Evolutionary conservation across 1,284 basidiomycete species (phyloP).

Genomic region (Ustilago bromivora): DNA sequence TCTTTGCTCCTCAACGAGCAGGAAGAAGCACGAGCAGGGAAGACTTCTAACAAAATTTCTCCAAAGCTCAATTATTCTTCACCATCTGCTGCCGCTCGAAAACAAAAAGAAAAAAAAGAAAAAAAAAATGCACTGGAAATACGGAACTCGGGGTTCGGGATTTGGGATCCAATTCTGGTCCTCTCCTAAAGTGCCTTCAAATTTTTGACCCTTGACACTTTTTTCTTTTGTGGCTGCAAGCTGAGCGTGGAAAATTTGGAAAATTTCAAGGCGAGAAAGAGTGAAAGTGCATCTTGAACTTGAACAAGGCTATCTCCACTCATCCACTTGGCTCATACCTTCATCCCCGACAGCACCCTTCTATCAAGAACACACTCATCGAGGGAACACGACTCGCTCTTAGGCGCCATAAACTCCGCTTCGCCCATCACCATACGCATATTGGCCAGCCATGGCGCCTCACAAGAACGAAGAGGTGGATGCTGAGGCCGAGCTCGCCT

Average conservation of each 20-base stretch:
- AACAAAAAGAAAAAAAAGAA: slow-evolving; percentile 4
- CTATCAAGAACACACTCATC: not conserved
- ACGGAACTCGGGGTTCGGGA: slow-evolving; percentile 34
- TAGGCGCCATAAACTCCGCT: not conserved
- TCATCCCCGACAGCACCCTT: slow-evolving; percentile 9
- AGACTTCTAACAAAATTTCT: no score
- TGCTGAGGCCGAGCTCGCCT: slow-evolving; percentile 61
- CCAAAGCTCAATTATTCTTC: no score
- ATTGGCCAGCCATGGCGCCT: slow-evolving; percentile 40
- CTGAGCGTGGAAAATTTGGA: slow-evolving; percentile 36
- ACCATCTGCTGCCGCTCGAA: not conserved
- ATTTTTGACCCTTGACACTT: not conserved
- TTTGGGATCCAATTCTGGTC: no score
- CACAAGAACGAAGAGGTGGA: slow-evolving; percentile 38
- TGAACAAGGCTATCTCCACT: not conserved
- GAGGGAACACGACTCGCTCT: not conserved
- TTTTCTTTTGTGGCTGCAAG: slow-evolving; percentile 12
- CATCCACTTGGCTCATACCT: slow-evolving; percentile 7
- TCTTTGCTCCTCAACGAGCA: no score
- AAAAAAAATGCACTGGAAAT: slow-evolving; percentile 3
- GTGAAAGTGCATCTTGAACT: not conserved
- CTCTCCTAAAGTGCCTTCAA: slow-evolving; percentile 4
- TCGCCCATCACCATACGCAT: not conserved
- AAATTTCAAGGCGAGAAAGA: slow-evolving; percentile 30
- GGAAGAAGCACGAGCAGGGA: no score